Evolutionary conservation across 73 alveolate species (phyloP).

Genomic region (Loxodes magnus): DNA sequence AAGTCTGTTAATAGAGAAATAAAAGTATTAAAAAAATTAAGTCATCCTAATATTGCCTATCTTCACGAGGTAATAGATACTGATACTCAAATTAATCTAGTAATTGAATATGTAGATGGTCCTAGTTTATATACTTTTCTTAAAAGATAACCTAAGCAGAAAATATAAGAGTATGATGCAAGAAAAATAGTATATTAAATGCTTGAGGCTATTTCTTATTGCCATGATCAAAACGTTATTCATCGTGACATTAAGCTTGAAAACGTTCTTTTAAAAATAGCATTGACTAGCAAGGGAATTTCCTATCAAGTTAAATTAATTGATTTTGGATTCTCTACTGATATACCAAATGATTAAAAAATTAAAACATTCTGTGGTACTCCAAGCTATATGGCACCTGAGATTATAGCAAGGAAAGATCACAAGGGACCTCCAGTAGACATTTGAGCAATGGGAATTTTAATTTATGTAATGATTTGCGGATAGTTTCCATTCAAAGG

Average conservation of each 20-base stretch:
- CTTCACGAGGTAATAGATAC: constrained; percentile 34
- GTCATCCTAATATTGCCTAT: constrained; percentile 29
- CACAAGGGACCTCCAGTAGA: constrained; percentile 42
- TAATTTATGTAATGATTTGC: constrained; percentile 24
- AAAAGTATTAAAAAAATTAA: constrained; percentile 15
- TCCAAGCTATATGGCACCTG: constrained; percentile 94
- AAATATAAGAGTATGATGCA: constrained; percentile 32
- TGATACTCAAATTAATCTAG: constrained; percentile 16
- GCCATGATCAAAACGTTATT: constrained; percentile 33
- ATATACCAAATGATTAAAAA: constrained; percentile 31
- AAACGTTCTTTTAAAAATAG: constrained; percentile 33
- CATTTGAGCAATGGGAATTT: constrained; percentile 42
- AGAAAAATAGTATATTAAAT: constrained; percentile 16
- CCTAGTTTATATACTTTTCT: constrained; percentile 21
- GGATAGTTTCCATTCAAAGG: constrained; percentile 47
- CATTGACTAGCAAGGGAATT: constrained; percentile 9
- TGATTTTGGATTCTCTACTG: constrained; percentile 43
- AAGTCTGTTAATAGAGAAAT: constrained; percentile 36
- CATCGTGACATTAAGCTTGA: constrained; percentile 46
- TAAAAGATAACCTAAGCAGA: constrained; percentile 11
- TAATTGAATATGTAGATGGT: constrained; percentile 32
- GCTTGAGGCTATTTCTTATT: constrained; percentile 36
- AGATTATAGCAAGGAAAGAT: constrained; percentile 40
- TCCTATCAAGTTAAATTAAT: constrained; percentile 32
- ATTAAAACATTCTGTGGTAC: constrained; percentile 67